Percentiles rank a stretch among this genome's conserved stretches.
Conservation (phyloP, 2,329 filamentous ascomycete genomes). For the Pseudogymnoascus sp. region DNA sequence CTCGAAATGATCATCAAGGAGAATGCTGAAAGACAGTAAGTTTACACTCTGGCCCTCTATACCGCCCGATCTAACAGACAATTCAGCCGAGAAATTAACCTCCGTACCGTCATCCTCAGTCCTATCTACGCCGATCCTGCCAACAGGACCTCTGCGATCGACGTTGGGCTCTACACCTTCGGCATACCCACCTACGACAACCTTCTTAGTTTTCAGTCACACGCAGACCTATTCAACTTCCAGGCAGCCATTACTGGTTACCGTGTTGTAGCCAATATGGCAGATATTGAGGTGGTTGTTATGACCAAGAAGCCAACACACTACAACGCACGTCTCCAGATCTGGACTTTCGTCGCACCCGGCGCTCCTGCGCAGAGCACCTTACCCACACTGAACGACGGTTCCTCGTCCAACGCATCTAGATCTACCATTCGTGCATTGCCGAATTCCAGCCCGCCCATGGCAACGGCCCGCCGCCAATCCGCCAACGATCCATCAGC, state of each 20-base stretch:
- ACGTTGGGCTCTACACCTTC: constrained; percentile 6
- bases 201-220: constrained; percentile 10
- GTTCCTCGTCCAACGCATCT: background rate
- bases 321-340: constrained; percentile 7
- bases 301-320: constrained; percentile 2
- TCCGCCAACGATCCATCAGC: background rate
- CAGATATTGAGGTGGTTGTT: constrained; percentile 9
- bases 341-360: constrained; percentile 4
- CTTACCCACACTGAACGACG: background rate
- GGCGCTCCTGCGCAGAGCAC: background rate
- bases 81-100: background rate
- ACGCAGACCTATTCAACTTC: background rate
- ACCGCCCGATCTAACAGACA: background rate
- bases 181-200: constrained; percentile 3
- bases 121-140: constrained; percentile 11
- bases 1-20: constrained; percentile 11
- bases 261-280: background rate
- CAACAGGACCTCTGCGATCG: background rate
- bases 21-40: background rate
- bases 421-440: background rate
- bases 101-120: constrained; percentile 3
- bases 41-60: background rate
- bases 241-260: constrained; percentile 12
- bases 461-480: background rate
- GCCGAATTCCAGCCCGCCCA: background rate